Evolutionary conservation across 2,329 filamentous ascomycete species (phyloP).

Genomic region (Plectosphaerella sp.): DNA sequence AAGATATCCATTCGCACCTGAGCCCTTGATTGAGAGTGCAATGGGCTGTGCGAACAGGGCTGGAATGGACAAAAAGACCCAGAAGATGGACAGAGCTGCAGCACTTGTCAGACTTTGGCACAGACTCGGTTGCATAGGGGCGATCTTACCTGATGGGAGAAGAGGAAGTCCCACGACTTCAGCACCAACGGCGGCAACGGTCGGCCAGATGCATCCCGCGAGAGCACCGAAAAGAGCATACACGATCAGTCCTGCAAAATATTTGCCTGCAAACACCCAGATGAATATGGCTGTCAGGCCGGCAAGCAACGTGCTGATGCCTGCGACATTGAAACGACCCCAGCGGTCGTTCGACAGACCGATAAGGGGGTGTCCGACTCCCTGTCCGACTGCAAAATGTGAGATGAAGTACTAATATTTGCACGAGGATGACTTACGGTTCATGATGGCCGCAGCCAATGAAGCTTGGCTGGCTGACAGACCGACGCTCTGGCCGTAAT

Average conservation of each 20-base stretch:
- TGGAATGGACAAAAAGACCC: constrained; percentile 67
- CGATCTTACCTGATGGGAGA: constrained; percentile 53
- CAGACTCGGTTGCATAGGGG: no score
- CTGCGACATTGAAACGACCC: constrained; percentile 71
- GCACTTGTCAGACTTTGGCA: no score
- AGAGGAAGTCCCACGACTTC: constrained; percentile 70
- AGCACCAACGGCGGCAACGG: constrained; percentile 64
- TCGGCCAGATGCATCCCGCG: constrained; percentile 67
- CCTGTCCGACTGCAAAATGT: constrained; percentile 44
- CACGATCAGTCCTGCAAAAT: constrained; percentile 63
- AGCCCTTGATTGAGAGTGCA: constrained; percentile 48
- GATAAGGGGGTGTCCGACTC: constrained; percentile 65
- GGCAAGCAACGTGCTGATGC: constrained; percentile 57
- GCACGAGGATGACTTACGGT: constrained; percentile 41
- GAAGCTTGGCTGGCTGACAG: constrained; percentile 63
- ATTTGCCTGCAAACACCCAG: constrained; percentile 65
- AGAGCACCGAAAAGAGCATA: constrained; percentile 67
- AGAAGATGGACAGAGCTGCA: constrained; percentile 60
- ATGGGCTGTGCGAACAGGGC: constrained; percentile 66
- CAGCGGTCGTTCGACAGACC: constrained; percentile 67
- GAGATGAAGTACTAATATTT: no score
- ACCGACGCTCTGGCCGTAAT: constrained; percentile 66
- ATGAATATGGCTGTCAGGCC: constrained; percentile 64
- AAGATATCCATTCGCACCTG: constrained; percentile 41
- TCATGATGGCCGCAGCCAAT: constrained; percentile 69